Percentiles rank a stretch among this genome's conserved stretches.
Conservation (phyloP, 495 filamentous ascomycete genomes). For the Tuber microsphaerosporum region DNA sequence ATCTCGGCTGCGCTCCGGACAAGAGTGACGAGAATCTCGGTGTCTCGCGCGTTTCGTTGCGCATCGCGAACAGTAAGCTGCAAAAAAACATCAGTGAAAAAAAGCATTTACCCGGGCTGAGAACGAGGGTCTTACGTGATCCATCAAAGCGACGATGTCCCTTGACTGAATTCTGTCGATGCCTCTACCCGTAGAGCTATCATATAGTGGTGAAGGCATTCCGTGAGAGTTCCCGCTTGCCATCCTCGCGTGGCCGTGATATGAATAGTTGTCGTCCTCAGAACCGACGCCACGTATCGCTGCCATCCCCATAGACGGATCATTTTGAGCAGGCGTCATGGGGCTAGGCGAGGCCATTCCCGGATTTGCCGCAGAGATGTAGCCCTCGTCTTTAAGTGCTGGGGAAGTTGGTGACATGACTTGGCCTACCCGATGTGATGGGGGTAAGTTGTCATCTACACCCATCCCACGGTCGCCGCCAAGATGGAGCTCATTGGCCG, state of each 20-base stretch:
- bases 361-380: constrained; percentile 66
- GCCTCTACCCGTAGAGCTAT: constrained; percentile 78
- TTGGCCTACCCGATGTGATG: constrained; percentile 23
- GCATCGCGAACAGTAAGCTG: constrained; percentile 93
- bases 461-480: constrained; percentile 34
- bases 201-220: constrained; percentile 81
- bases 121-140: constrained; percentile 59
- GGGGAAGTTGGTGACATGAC: constrained; percentile 25
- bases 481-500: constrained; percentile 23
- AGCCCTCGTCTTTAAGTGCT: constrained; percentile 65
- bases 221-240: constrained; percentile 81
- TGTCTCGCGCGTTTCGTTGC: constrained; percentile 92
- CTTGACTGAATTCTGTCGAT: constrained; percentile 92
- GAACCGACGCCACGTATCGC: constrained; percentile 43
- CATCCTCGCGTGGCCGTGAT: constrained; percentile 39
- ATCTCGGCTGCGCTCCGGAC: constrained; percentile 93
- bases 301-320: constrained; percentile 46
- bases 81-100: constrained; percentile 42
- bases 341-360: constrained; percentile 38
- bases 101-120: constrained; percentile 12
- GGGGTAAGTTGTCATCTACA: constrained; percentile 11
- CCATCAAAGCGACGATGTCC: constrained; percentile 96
- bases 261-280: constrained; percentile 55
- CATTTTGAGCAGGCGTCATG: constrained; percentile 32
- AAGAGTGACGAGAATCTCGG: constrained; percentile 89